A percentile compares a stretch with the other conserved stretches of the same genome.
phyloP scores from a whole-genome alignment of 2,329 filamentous ascomycete species.

The Podosphaera xanthii region DNA sequence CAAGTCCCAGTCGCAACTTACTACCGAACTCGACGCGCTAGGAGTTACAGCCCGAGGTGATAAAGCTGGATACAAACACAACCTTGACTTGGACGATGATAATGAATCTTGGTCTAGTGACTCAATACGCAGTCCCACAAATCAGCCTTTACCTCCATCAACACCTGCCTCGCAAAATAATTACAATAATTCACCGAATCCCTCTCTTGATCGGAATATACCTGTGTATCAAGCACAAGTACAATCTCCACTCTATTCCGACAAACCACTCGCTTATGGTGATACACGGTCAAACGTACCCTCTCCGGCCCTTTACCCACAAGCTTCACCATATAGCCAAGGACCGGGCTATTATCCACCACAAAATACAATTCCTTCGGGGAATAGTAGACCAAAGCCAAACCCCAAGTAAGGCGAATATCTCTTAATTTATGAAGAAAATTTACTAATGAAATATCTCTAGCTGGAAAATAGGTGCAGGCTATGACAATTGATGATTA shows the following conservation, averaged over 20 bases:
- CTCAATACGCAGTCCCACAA: slow-evolving; percentile 24
- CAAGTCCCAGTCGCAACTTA: slow-evolving; percentile 77
- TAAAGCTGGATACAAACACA: slow-evolving; percentile 34
- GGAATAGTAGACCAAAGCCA: slow-evolving; percentile 19
- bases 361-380: slow-evolving; percentile 20
- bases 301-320: slow-evolving; percentile 7
- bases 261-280: slow-evolving; percentile 9
- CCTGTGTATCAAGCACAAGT: slow-evolving; percentile 25
- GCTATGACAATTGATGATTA: slow-evolving; percentile 26
- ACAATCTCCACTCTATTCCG: slow-evolving; percentile 13
- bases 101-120: slow-evolving; percentile 42
- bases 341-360: slow-evolving; percentile 18
- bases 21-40: slow-evolving; percentile 74
- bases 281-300: slow-evolving; percentile 12
- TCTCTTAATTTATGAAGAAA: neutral
- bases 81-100: slow-evolving; percentile 48
- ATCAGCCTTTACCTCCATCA: slow-evolving; percentile 15
- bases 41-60: slow-evolving; percentile 77
- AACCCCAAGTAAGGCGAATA: slow-evolving; percentile 22
- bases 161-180: slow-evolving; percentile 11
- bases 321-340: slow-evolving; percentile 11
- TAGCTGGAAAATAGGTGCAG: slow-evolving; percentile 33
- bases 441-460: slow-evolving; percentile 8
- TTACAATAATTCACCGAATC: slow-evolving; percentile 19
- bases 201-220: slow-evolving; percentile 26